Evolutionary conservation across 2,329 filamentous ascomycete species (phyloP).

Genomic region (Aspergillus clavatus): DNA sequence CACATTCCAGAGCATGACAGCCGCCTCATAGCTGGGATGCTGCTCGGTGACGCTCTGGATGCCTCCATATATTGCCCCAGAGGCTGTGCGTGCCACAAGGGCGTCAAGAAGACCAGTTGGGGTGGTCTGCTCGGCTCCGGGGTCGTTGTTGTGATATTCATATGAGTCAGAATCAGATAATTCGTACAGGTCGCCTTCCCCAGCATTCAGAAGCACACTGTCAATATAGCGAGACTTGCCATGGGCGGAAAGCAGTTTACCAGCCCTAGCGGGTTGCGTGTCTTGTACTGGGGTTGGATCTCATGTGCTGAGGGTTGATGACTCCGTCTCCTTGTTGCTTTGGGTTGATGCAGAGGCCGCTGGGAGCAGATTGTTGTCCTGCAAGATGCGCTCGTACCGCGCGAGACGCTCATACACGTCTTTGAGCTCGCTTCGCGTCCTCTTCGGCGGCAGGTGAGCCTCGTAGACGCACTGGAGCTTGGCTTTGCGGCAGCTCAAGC

Average conservation of each 20-base stretch:
- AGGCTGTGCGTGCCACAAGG: not conserved
- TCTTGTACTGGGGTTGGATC: not conserved
- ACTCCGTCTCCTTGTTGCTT: not conserved
- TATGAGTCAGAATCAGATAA: conserved; percentile 20
- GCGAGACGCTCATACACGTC: conserved; percentile 33
- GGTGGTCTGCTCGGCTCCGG: not conserved
- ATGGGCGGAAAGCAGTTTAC: conserved; percentile 7
- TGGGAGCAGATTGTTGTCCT: conserved; percentile 22
- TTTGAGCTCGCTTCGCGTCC: conserved; percentile 35
- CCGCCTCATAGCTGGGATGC: conserved; percentile 29
- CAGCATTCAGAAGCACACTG: conserved; percentile 26
- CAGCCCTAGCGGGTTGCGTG: not conserved
- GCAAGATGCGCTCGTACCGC: conserved; percentile 39
- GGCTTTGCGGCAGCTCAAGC: conserved; percentile 31
- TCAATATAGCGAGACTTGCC: conserved; percentile 44
- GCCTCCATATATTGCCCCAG: not conserved
- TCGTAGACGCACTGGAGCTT: conserved; percentile 40
- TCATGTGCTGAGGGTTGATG: not conserved
- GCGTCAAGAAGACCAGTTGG: not conserved
- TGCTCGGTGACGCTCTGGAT: conserved; percentile 19
- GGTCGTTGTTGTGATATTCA: not conserved
- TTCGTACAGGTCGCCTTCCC: conserved; percentile 22
- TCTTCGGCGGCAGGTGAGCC: conserved; percentile 35
- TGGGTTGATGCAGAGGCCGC: not conserved
- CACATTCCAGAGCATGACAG: conserved; percentile 68